Evolutionary conservation across 768 basidiomycete genomes (phyloP).

Genomic region (Sarcomyxa edulis): DNA sequence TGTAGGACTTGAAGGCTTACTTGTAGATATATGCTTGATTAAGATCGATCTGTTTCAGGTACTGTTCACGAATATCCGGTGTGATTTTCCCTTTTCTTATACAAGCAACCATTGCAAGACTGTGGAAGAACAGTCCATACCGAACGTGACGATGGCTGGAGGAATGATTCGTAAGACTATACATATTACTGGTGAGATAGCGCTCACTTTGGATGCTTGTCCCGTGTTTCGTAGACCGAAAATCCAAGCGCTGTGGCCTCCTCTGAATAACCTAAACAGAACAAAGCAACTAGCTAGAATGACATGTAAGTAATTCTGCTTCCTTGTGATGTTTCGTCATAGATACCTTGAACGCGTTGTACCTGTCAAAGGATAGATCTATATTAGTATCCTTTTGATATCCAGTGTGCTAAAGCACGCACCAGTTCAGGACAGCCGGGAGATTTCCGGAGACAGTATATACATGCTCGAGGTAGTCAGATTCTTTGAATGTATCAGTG

Average conservation of each 20-base stretch:
- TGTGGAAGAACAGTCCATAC: constrained; percentile 67
- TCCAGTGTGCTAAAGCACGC: too few relatives aligned
- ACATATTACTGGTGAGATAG: not conserved
- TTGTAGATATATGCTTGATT: constrained; percentile 61
- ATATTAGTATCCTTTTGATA: too few relatives aligned
- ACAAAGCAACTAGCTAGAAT: constrained; percentile 54
- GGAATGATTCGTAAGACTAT: not conserved
- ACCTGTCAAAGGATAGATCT: constrained; percentile 31
- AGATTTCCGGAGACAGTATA: constrained; percentile 40
- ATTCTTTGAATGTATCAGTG: constrained; percentile 54
- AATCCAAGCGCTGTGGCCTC: constrained; percentile 65
- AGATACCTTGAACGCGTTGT: constrained; percentile 62
- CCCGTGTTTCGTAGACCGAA: constrained; percentile 50
- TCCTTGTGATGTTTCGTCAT: not conserved
- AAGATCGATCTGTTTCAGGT: constrained; percentile 49
- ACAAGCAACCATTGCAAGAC: constrained; percentile 58
- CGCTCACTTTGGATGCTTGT: constrained; percentile 61
- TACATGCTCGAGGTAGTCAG: constrained; percentile 42
- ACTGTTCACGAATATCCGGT: constrained; percentile 28
- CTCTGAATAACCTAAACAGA: constrained; percentile 51
- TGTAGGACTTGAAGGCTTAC: constrained; percentile 24
- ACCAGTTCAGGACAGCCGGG: constrained; percentile 58
- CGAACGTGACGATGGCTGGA: constrained; percentile 63
- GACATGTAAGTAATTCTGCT: not conserved
- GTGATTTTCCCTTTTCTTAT: constrained; percentile 40